Evolutionary conservation across 2,329 filamentous ascomycete genomes (phyloP).

Genomic region (Fusarium pseudograminearum): DNA sequence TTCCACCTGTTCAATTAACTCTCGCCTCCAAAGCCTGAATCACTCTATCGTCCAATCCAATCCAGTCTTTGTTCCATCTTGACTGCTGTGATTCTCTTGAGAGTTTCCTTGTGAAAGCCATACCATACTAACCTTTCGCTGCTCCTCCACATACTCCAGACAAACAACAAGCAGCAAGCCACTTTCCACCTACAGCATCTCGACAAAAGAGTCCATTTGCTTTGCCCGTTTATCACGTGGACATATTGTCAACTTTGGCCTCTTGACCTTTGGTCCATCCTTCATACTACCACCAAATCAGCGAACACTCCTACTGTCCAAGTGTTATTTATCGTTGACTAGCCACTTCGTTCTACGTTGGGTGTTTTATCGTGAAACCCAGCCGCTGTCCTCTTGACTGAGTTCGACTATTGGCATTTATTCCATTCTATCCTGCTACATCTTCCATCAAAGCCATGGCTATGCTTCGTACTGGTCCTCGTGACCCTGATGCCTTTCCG

Average conservation of each 20-base stretch:
- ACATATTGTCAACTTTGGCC: not conserved
- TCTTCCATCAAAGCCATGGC: conserved; percentile 59
- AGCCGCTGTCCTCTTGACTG: conserved; percentile 13
- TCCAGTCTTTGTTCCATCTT: conserved; percentile 17
- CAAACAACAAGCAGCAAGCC: conserved; percentile 11
- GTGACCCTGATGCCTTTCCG: conserved; percentile 81
- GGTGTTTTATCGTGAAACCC: conserved; percentile 9
- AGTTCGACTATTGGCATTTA: conserved; percentile 6
- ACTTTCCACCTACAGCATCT: not conserved
- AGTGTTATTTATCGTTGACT: not conserved
- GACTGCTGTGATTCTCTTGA: conserved; percentile 26
- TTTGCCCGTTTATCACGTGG: conserved; percentile 1
- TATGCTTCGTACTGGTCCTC: conserved; percentile 63
- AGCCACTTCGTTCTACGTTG: conserved; percentile 5
- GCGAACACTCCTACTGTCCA: conserved; percentile 5
- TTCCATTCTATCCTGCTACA: conserved; percentile 2
- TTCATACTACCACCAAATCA: conserved; percentile 5
- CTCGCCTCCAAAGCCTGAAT: conserved; percentile 2
- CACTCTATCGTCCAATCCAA: conserved; percentile 11
- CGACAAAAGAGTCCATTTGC: conserved; percentile 7
- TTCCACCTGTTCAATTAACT: conserved; percentile 25
- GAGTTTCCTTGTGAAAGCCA: conserved; percentile 29
- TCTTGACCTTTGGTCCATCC: conserved; percentile 6
- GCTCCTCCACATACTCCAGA: conserved; percentile 12
- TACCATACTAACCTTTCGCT: conserved; percentile 14